Percentiles rank a stretch among this genome's conserved stretches.
Conservation (phyloP, 805 yeast genomes). For the Sugiyamaella qingdaonensis region DNA sequence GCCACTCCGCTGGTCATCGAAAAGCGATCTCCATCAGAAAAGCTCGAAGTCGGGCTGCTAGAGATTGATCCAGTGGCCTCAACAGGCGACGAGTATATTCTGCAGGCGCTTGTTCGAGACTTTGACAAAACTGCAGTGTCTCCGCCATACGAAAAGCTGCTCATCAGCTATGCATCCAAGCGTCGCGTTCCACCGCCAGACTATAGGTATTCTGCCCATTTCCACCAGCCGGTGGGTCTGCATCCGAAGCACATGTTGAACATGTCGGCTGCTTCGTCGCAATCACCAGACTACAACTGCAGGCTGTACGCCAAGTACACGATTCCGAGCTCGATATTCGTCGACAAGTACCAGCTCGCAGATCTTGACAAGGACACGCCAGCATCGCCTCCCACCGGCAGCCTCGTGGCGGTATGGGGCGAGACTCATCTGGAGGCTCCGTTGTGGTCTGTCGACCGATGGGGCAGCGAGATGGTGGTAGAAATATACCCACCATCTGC, state of each 20-base stretch:
- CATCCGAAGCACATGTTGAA: slow-evolving; percentile 23
- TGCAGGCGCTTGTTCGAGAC: slow-evolving; percentile 19
- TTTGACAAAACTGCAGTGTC: slow-evolving; percentile 9
- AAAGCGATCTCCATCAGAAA: slow-evolving; percentile 5
- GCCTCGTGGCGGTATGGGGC: slow-evolving; percentile 46
- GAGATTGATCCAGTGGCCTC: slow-evolving; percentile 7
- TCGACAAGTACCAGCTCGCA: slow-evolving; percentile 53
- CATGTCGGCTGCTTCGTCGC: slow-evolving; percentile 11
- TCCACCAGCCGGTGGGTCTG: slow-evolving; percentile 24
- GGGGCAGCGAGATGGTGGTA: slow-evolving; percentile 48
- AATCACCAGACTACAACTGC: slow-evolving; percentile 34
- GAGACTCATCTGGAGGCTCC: slow-evolving; percentile 58
- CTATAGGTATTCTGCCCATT: slow-evolving; percentile 13
- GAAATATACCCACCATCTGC: slow-evolving; percentile 27
- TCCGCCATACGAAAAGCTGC: slow-evolving; percentile 15
- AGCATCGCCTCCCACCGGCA: slow-evolving; percentile 24
- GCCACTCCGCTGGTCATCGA: slow-evolving; percentile 2
- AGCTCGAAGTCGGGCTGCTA: slow-evolving; percentile 23
- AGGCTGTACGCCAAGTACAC: slow-evolving; percentile 41
- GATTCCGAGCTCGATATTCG: slow-evolving; percentile 44
- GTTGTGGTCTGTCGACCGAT: slow-evolving; percentile 40
- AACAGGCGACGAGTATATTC: slow-evolving; percentile 13
- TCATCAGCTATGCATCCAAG: slow-evolving; percentile 15
- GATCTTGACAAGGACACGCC: slow-evolving; percentile 28
- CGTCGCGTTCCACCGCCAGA: slow-evolving; percentile 7